These are phyloP conservation scores for Fistulinella prunicolor DNA, from an alignment of 768 basidiomycete genomes.

Conservation along the genomic window DNA sequence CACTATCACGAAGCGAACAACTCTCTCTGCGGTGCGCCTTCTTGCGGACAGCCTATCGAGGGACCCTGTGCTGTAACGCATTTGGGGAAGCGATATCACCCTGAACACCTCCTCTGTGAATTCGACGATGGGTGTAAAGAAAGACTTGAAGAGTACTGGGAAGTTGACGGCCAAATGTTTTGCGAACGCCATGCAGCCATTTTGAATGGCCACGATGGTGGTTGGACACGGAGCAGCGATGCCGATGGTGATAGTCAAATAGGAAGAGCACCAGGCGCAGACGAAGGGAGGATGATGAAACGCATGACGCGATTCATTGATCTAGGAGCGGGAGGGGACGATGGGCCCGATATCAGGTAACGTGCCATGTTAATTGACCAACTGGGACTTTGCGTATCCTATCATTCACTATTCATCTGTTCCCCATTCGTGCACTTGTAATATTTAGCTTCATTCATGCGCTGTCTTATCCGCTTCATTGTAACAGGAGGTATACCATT, in stretches of 20 bases:
- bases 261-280: constrained; percentile 17
- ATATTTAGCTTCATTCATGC: constrained; percentile 10
- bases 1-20: constrained; percentile 93
- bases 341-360: constrained; percentile 32
- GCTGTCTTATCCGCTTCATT: constrained; percentile 15
- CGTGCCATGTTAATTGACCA: constrained; percentile 17
- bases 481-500: constrained; percentile 24
- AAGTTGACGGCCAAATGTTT: constrained; percentile 79
- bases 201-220: constrained; percentile 24
- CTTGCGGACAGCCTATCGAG: constrained; percentile 88
- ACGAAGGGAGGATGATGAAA: constrained; percentile 61
- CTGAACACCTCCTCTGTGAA: constrained; percentile 86
- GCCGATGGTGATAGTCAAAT: constrained; percentile 4
- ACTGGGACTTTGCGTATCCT: constrained; percentile 17
- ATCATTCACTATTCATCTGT: constrained; percentile 19
- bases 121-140: constrained; percentile 52
- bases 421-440: constrained; percentile 19
- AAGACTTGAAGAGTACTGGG: constrained; percentile 81
- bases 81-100: constrained; percentile 77
- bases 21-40: constrained; percentile 76
- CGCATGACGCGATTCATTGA: constrained; percentile 82
- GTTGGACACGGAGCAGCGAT: constrained; percentile 20
- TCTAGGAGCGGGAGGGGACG: constrained; percentile 38
- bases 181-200: constrained; percentile 75
- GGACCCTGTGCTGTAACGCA: constrained; percentile 90